Conservation (phyloP, 2,329 filamentous ascomycete genomes). For the Fusarium piperis region DNA sequence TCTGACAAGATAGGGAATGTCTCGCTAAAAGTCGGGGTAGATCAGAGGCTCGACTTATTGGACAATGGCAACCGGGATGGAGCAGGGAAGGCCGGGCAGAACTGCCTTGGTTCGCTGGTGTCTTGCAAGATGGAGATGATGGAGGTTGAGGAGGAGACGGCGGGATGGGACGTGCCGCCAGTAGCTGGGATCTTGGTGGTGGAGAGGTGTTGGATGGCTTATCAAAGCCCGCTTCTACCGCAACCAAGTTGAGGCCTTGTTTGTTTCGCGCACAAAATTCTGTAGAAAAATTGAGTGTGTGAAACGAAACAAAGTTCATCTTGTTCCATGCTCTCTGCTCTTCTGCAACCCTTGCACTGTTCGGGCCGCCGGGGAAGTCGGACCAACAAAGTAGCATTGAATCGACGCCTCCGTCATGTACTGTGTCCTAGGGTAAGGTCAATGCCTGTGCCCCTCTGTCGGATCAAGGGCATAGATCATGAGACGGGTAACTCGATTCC, state of each 20-base stretch:
- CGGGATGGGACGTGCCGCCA: slow-evolving; percentile 40
- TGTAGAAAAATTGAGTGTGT: background rate
- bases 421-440: slow-evolving; percentile 26
- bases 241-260: background rate
- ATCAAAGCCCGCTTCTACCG: background rate
- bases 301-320: background rate
- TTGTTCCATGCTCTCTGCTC: background rate
- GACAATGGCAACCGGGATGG: slow-evolving; percentile 26
- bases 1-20: slow-evolving; percentile 29
- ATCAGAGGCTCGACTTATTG: slow-evolving; percentile 21
- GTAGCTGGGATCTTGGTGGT: slow-evolving; percentile 1
- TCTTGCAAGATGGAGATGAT: slow-evolving; percentile 22
- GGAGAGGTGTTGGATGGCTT: background rate
- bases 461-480: slow-evolving; percentile 14
- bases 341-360: background rate
- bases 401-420: slow-evolving; percentile 4
- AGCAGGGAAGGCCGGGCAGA: slow-evolving; percentile 4
- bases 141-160: slow-evolving; percentile 8
- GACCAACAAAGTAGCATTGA: background rate
- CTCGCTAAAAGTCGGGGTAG: slow-evolving; percentile 42
- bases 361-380: slow-evolving; percentile 12
- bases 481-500: slow-evolving; percentile 2
- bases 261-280: background rate
- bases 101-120: slow-evolving; percentile 16
- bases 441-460: background rate